These are phyloP conservation scores for Arabis hirsuta DNA, from an alignment of 345 rosid genomes.

Conservation along the genomic window DNA sequence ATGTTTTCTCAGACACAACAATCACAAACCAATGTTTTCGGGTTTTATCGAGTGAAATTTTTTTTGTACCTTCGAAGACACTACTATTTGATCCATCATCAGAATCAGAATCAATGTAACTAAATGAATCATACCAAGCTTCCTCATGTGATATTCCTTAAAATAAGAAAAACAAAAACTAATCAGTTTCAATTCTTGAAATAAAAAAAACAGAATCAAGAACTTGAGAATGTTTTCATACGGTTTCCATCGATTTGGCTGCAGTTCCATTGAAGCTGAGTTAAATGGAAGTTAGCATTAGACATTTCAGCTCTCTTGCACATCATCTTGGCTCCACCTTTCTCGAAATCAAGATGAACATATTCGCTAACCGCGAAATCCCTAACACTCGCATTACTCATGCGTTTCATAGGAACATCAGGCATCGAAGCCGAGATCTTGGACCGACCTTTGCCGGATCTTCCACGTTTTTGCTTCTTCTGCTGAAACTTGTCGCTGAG, in stretches of 20 bases:
- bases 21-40: conserved; percentile 18
- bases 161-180: conserved; percentile 13
- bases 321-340: conserved; percentile 54
- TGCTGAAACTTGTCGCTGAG: conserved; percentile 31
- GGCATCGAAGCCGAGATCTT: conserved; percentile 54
- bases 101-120: conserved; percentile 77
- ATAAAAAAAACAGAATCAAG: conserved; percentile 10
- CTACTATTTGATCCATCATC: conserved; percentile 75
- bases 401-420: conserved; percentile 49
- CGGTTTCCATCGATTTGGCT: conserved; percentile 67
- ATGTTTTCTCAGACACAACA: conserved; percentile 7
- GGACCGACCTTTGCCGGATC: conserved; percentile 47
- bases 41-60: background rate
- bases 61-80: conserved; percentile 55
- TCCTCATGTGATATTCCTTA: conserved; percentile 74
- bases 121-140: conserved; percentile 77
- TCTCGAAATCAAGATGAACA: conserved; percentile 63
- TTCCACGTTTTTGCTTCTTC: conserved; percentile 38
- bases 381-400: conserved; percentile 54
- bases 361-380: conserved; percentile 59
- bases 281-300: conserved; percentile 58
- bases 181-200: background rate
- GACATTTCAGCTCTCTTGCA: conserved; percentile 66
- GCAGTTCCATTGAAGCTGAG: conserved; percentile 83
- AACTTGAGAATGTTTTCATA: conserved; percentile 28